Base-by-base conservation (phyloP, 2,329 filamentous ascomycete genomes). In the Tympanopsis confertula region DNA sequence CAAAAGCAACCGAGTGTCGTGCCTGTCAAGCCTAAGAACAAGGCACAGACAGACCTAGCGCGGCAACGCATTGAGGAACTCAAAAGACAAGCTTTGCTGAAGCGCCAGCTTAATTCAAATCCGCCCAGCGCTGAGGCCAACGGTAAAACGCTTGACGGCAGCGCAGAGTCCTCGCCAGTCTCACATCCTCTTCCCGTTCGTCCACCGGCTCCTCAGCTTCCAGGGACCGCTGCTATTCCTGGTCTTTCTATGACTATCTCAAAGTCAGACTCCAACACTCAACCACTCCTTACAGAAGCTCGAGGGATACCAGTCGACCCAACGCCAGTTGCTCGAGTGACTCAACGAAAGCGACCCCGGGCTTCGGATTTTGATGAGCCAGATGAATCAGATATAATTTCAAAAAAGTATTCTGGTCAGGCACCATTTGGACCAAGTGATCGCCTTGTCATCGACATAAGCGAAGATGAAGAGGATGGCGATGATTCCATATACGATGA, bases 301-400 rank as follows among this genome's bases (percentile, higher is more conserved):
- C 30, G 7, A 13, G 15, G 15, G 7, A 7, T 33, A 7, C 12
- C 15, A 7, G 10, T 33, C 15, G 30, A 33, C 17, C 15, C 30
- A 15, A 33, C 30, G 7, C 30, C 30, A 33, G 10, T 12, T 7
- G 10, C 30, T 15, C 30, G 15, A 7, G 30, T 33, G 7, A 33
- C 12, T 33, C 30, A 33, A 17, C 30, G 30, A 7, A 33, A 33
- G 15, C 30, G 30, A 12, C 30, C 30, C 7, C 12, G 30, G 7
- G 30, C 30, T 12, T 33, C 30, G 7, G 30, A 33, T 18, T 33
- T 33, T 33, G 30, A 33, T 18, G 30, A 33, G 30, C 7, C 15
- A 7, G n/a, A 26, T 26, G 22, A 26, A 10, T 26, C 15, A 7
- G n/a, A 26, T 26, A n/a, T 10, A 10, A 10, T 26, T 26, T 26